A percentile compares a stretch with the other conserved stretches of the same genome.
Conservation (phyloP, 2,329 filamentous ascomycete species). For the Dothideomycetes sp. region DNA sequence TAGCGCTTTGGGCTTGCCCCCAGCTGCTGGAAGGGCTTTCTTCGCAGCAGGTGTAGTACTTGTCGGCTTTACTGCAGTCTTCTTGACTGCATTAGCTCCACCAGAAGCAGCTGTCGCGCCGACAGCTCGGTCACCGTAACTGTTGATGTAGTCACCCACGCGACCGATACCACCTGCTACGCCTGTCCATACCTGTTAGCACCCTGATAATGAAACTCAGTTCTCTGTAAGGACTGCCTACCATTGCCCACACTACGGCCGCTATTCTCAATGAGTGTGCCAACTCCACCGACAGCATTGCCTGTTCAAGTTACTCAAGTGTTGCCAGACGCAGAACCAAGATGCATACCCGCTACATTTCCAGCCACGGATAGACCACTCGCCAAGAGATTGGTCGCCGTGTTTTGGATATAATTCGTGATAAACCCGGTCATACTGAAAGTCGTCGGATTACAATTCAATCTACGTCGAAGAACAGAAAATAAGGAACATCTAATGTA, state of each 20-base stretch:
- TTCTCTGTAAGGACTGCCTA: constrained; percentile 7
- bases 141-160: constrained; percentile 23
- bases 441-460: too few species aligned
- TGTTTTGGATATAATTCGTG: constrained; percentile 19
- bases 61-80: constrained; percentile 6
- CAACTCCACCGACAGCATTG: constrained; percentile 25
- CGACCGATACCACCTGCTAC: constrained; percentile 22
- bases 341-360: constrained; percentile 17
- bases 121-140: constrained; percentile 21
- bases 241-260: constrained; percentile 23
- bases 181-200: constrained; percentile 16
- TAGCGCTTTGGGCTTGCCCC: constrained; percentile 12
- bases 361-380: constrained; percentile 25
- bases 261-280: constrained; percentile 20
- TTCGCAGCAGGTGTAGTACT: constrained; percentile 2
- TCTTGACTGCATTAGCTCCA: constrained; percentile 11
- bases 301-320: constrained; percentile 8
- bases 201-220: constrained; percentile 1
- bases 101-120: constrained; percentile 21
- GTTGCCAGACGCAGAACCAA: not conserved
- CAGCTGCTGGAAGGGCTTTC: constrained; percentile 9
- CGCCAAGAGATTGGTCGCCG: constrained; percentile 19
- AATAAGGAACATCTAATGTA: too few species aligned
- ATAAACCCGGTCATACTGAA: constrained; percentile 14
- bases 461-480: too few species aligned